These are phyloP conservation scores for Aspergillus bridgeri DNA, from an alignment of 495 filamentous ascomycete species.

Conservation along the genomic window DNA sequence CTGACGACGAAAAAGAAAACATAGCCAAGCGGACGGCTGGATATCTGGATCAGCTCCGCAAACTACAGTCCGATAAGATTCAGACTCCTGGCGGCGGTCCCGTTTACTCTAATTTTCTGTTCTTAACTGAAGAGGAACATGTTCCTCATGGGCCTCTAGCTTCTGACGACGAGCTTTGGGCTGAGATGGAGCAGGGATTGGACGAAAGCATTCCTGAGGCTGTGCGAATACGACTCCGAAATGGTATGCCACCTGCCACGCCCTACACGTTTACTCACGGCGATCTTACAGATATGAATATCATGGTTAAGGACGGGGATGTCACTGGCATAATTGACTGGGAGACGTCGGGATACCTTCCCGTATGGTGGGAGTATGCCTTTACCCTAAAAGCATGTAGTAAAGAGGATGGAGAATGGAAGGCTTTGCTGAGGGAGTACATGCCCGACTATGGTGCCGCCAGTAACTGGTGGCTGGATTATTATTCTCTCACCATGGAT, in stretches of 20 bases:
- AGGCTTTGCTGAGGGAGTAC: constrained; percentile 19
- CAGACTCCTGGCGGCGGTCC: constrained; percentile 21
- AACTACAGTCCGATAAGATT: constrained; percentile 24
- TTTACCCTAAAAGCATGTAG: constrained; percentile 9
- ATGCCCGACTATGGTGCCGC: constrained; percentile 23
- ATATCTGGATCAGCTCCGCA: constrained; percentile 28
- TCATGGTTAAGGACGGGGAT: constrained; percentile 29
- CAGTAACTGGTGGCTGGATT: constrained; percentile 20
- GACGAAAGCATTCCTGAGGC: constrained; percentile 15
- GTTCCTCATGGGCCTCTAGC: constrained; percentile 23
- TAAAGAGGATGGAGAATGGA: constrained; percentile 25
- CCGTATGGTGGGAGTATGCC: constrained; percentile 28
- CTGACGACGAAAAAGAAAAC: constrained; percentile 19
- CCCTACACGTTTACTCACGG: constrained; percentile 37
- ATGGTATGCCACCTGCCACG: constrained; percentile 23
- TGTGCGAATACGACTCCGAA: constrained; percentile 17
- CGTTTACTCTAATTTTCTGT: constrained; percentile 16
- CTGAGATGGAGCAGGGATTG: constrained; percentile 22
- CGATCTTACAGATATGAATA: constrained; percentile 35
- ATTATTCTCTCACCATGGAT: constrained; percentile 11
- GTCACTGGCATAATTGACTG: constrained; percentile 26
- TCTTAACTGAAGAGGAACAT: not conserved
- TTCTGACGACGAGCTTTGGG: constrained; percentile 30
- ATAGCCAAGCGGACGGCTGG: constrained; percentile 30
- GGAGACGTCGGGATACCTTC: constrained; percentile 25